Base-by-base conservation (phyloP, 1,284 basidiomycete species). In the Irpex sp. region DNA sequence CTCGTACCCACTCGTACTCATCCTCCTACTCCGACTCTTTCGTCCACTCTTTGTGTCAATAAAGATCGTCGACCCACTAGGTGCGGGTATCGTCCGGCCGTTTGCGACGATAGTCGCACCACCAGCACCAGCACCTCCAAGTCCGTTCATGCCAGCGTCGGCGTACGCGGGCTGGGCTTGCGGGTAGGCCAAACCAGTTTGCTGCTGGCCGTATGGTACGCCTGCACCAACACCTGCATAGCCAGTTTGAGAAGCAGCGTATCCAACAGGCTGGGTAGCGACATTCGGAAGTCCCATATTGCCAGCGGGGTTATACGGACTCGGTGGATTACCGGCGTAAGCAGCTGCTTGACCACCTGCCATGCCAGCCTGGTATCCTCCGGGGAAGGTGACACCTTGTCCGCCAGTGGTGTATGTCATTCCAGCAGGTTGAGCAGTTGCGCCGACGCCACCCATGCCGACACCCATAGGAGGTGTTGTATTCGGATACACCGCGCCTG, bases 1-100 rank as follows among this genome's bases (percentile, higher is more conserved):
- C n/a, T 56, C 54, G 54, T 56, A 34, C 26, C 54, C 54, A 56
- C 26, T 34, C 54, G 54, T 56, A 15, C 54, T 56, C 6, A 56
- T 9, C 54, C 54, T 31, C 54, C 54, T 31, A 7, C 54, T 31
- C 54, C 54, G 1, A 9, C 54, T 56, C 54, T 26, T 31, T 2
- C 21, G 26, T 31, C 19, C 40, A 5, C 40, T 36, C 54, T 56
- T 56, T 1, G 54, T 56, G 34, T 61, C 51, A 47, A 65, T 65
- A 26, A 61, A 40, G 48, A 65, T 65, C 17, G 64, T 65, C 17
- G 64, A 65, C 6, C 64, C 64, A 11, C 61, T 36, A 34, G 54
- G 61, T 13, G 64, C 64, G n/a, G 61, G 64, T 3, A 65, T 63
- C 13, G 48, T 36, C 17, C 55, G 15, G 3, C 54, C 60, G 37